Evolutionary conservation across 305 asterid species (phyloP).

Genomic region (Fraxinus greggii): DNA sequence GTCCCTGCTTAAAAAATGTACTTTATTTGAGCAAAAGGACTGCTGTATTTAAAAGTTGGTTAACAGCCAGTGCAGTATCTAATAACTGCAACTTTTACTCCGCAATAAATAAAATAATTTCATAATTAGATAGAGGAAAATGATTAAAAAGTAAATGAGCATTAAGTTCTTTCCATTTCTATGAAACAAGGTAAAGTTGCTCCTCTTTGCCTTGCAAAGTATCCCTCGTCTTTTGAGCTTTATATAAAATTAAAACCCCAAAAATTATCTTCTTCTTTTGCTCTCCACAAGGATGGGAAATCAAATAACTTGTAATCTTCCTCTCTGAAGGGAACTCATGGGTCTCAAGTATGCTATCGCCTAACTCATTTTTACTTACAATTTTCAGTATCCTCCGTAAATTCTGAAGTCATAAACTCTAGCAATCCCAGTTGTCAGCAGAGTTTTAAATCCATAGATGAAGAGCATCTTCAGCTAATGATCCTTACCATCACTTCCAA

Average conservation of each 20-base stretch:
- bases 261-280: not conserved
- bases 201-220: not conserved
- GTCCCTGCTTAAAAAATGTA: conserved; percentile 5
- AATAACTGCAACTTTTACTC: conserved; percentile 11
- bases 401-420: not conserved
- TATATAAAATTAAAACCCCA: not conserved
- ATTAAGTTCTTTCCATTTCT: not conserved
- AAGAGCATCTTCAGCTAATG: not conserved
- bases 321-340: not conserved
- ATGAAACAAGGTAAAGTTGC: not conserved
- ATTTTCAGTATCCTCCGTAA: not conserved
- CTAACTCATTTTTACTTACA: not conserved
- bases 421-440: not conserved
- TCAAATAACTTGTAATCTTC: not conserved
- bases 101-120: not conserved
- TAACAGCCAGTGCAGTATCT: not conserved
- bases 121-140: not conserved
- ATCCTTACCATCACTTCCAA: not conserved
- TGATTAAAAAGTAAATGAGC: not conserved
- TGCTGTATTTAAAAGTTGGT: not conserved
- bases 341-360: not conserved
- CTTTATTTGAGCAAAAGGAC: not conserved
- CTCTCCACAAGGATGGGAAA: not conserved
- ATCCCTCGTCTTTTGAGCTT: not conserved
- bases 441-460: not conserved